Evolutionary conservation across 2,329 filamentous ascomycete species (phyloP), one percentile per base, ranked within the genome.

Genomic region (Trichoderma cornu-damae): DNA sequence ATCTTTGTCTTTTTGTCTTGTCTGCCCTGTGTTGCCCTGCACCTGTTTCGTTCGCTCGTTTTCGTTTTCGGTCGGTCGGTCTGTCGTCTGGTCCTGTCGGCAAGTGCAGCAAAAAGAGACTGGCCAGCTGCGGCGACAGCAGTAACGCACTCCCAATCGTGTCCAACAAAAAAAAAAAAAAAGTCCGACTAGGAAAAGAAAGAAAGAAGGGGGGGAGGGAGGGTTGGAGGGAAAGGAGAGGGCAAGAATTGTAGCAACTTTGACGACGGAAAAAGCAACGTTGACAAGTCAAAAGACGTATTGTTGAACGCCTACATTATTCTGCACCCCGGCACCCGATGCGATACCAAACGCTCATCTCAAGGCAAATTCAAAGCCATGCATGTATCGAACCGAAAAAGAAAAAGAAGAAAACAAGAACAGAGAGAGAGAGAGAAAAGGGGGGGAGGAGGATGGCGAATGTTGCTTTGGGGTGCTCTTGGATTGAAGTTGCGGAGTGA

Each of bases 1-100:
- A 97, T 97, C 30, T 48, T 63, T 30, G 28, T 35, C 8, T 18
- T 20, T 20, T 34, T 16, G 20, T n/a, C n/a, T n/a, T n/a, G 6
- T 37, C n/a, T 30, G 30, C 16, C 38, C 34, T 48, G 8, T 20
- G 35, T 35, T 40, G 47, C 11, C 18, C 32, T 30, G 32, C 16
- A 16, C n/a, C 24, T 38, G 32, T 35, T 24, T 37, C 28, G 42
- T 18, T 22, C 9, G 32, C 16, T 38, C 37, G 37, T 38, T 42
- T 52, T 26, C 26, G 37, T 38, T 42, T 52, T 26, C 26, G 22
- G n/a, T 38, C 42, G 42, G 2, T 43, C 51, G 51, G 7, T 22
- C 51, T 20, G 20, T 47, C 24, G 51, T 47, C 20, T 12, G n/a
- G 51, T 47, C 20, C 16, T 2, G 38, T 3, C 42, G 22, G 32